phyloP scores from a whole-genome alignment of 1,284 basidiomycete species.

The Rhodotorula sp. region DNA sequence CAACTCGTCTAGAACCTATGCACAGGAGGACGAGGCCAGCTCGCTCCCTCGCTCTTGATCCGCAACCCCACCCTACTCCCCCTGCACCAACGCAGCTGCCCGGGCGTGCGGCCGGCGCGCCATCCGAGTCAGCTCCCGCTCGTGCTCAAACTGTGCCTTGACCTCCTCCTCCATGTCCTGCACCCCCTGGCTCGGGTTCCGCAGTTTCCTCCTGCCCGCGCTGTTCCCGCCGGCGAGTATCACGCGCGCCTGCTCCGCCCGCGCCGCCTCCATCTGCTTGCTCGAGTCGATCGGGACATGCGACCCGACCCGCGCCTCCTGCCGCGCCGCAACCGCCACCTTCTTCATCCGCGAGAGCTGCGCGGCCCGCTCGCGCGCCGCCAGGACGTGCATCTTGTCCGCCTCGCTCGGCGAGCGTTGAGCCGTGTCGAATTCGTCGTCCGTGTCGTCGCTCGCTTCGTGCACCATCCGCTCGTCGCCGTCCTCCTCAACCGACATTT shows the following conservation, averaged over 20 bases:
- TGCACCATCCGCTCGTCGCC: not conserved
- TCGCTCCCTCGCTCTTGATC: too few relatives aligned
- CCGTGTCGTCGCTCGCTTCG: too few relatives aligned
- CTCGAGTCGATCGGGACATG: conserved; percentile 4
- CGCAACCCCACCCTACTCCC: too few relatives aligned
- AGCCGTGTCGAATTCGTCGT: not conserved
- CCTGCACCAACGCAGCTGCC: too few relatives aligned
- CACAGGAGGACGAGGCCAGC: too few relatives aligned
- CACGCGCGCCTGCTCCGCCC: conserved; percentile 10
- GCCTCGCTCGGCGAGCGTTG: not conserved
- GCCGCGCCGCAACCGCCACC: conserved; percentile 11
- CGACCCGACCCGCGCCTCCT: not conserved
- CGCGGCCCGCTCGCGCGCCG: conserved; percentile 3
- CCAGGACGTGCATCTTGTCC: not conserved
- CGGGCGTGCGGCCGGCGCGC: not conserved
- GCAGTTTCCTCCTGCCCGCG: not conserved
- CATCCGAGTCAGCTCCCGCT: not conserved
- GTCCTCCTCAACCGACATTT: not conserved
- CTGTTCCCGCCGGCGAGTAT: not conserved
- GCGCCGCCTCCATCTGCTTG: conserved; percentile 1
- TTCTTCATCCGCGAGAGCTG: conserved; percentile 24
- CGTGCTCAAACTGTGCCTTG: not conserved
- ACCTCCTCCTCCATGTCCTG: conserved; percentile 1
- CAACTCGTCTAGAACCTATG: too few relatives aligned
- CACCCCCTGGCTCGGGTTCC: not conserved